Base-by-base conservation (phyloP, 805 yeast species). In the Yamadazyma phyllophila region DNA sequence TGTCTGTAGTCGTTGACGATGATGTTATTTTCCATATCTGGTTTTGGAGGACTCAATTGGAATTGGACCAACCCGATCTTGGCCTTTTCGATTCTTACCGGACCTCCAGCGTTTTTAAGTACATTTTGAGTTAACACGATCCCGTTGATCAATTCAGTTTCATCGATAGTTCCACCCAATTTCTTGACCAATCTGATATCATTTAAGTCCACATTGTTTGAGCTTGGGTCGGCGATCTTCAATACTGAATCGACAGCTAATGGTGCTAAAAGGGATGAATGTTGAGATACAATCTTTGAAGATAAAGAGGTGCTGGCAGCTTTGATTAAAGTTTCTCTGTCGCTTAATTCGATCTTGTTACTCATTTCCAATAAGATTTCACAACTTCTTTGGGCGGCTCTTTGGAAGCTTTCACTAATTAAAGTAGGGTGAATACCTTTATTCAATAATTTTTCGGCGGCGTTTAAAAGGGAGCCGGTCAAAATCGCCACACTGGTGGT, bases 1-100 rank as follows among this genome's bases (percentile, higher is more conserved):
- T 94, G 99, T 69, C 99, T 82, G 74, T 94, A 94, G 67, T 94
- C 99, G 62, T 88, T 94, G 45, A 94, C 98, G 47, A 94, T 96
- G 41, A 94, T 92, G 63, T 91, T 92, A 67, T 94, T 94, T 72
- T 94, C 99, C 85, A 95, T 85, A 62, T 90, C 97, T 15, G 97
- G 97, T 64, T 90, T 90, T 54, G 97, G 97, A 17, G 97, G 97
- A 15, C 96, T 88, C 51, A 90, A 78, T 75, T 88, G 99, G 74
- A 88, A 94, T 74, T 90, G 99, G 60, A 87, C 80, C 61, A 87
- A 78, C 26, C 87, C 98, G 62, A 89, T 89, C 54, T 77, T 79
- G 12, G 99, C 98, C 74, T 91, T 92, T 63, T 94, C 99, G 64
- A 88, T 79, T 62, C 97, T 81, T 4, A 89, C 77, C 49, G 99